Conservation (phyloP, 164 flowering plant genomes). For the Macadamia tetraphylla region DNA sequence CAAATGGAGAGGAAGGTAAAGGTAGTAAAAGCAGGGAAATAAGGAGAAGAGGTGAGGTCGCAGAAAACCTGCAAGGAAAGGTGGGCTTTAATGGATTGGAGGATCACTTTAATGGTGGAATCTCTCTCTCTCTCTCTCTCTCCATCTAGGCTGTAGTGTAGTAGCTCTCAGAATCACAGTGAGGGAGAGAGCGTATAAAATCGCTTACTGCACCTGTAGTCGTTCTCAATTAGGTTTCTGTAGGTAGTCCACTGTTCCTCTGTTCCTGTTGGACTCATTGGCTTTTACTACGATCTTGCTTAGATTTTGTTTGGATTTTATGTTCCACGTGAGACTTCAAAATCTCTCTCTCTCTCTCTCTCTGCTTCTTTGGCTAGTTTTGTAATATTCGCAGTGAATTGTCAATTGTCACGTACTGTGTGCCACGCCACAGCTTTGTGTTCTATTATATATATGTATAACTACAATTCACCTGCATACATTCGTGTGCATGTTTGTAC, state of each 20-base stretch:
- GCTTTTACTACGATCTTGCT: not conserved
- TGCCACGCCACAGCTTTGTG: no score
- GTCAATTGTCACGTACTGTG: no score
- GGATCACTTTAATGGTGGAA: slow-evolving; percentile 4
- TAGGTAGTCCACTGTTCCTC: slow-evolving; percentile 13
- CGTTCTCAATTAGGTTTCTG: slow-evolving; percentile 20
- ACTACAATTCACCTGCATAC: no score
- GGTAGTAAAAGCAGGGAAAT: not conserved
- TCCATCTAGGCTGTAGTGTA: no score
- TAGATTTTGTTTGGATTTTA: slow-evolving; percentile 39
- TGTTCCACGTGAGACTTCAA: slow-evolving; percentile 32
- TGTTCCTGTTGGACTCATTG: slow-evolving; percentile 6
- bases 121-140: not conserved
- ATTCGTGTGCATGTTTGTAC: no score
- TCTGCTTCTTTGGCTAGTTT: no score
- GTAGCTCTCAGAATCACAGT: no score
- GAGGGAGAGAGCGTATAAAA: not conserved
- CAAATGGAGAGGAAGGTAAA: slow-evolving; percentile 5
- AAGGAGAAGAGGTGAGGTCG: slow-evolving; percentile 3
- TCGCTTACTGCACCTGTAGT: slow-evolving; percentile 13
- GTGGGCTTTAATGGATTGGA: slow-evolving; percentile 2
- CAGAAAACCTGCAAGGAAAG: slow-evolving; percentile 6
- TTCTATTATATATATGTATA: no score
- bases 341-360: not conserved
- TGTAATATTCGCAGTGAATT: no score